A percentile compares a stretch with the other conserved stretches of the same genome.
phyloP scores from a whole-genome alignment of 2,329 filamentous ascomycete species.

The Epichloe gansuensis region DNA sequence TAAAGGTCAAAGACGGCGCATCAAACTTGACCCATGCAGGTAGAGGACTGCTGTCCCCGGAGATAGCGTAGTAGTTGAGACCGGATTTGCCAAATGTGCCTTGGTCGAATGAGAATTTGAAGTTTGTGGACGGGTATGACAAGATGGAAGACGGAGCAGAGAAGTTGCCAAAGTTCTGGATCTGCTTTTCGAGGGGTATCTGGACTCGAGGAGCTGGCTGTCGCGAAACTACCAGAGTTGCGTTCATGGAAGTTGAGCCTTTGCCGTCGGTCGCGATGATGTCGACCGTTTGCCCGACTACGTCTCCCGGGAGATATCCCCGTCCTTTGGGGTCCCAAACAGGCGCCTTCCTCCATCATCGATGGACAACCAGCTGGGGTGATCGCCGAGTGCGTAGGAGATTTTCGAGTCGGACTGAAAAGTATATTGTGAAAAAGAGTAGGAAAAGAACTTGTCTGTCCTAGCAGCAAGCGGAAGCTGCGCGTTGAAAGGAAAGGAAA shows the following conservation, averaged over 20 bases:
- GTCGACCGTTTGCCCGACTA: constrained; percentile 48
- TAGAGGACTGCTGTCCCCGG: constrained; percentile 65
- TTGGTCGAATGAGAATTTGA: constrained; percentile 40
- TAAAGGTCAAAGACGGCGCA: constrained; percentile 48
- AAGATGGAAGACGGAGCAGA: constrained; percentile 49
- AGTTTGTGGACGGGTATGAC: constrained; percentile 38
- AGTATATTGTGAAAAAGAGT: constrained; percentile 61
- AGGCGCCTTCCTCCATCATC: constrained; percentile 53
- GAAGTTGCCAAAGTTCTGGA: constrained; percentile 44
- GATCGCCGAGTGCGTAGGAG: constrained; percentile 52
- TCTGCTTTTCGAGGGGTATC: constrained; percentile 45
- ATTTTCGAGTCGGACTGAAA: constrained; percentile 55
- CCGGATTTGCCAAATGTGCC: constrained; percentile 50
- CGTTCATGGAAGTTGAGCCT: constrained; percentile 51
- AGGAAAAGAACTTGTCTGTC: constrained; percentile 53
- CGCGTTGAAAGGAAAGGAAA: constrained; percentile 66
- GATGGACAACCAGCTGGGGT: constrained; percentile 65
- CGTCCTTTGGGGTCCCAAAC: constrained; percentile 53
- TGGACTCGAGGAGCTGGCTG: constrained; percentile 40
- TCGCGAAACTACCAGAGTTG: constrained; percentile 59
- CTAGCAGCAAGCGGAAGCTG: constrained; percentile 73
- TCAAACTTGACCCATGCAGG: constrained; percentile 81
- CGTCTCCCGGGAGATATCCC: constrained; percentile 36
- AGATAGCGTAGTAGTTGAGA: constrained; percentile 66
- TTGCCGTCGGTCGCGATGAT: constrained; percentile 58